These are phyloP conservation scores for Senna siamea DNA, from an alignment of 306 rosid genomes.

Conservation along the genomic window DNA sequence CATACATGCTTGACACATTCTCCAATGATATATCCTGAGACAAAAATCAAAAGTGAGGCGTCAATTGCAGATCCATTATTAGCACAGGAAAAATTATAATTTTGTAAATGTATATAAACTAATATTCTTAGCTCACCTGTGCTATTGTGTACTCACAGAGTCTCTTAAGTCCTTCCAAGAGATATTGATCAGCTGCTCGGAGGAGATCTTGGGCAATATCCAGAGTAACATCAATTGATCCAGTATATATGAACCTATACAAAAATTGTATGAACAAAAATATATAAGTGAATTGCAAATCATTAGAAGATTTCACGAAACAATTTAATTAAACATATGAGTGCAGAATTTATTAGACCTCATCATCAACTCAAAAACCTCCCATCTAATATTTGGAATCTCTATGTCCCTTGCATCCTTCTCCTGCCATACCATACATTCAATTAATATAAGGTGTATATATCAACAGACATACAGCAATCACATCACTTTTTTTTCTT, in stretches of 20 bases:
- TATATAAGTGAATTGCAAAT: constrained; percentile 31
- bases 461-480: constrained; percentile 16
- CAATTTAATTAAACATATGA: constrained; percentile 22
- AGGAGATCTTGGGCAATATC: constrained; percentile 98
- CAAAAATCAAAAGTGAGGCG: constrained; percentile 34
- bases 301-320: constrained; percentile 34
- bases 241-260: constrained; percentile 92
- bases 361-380: constrained; percentile 97
- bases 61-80: constrained; percentile 23
- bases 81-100: not conserved
- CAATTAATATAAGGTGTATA: not conserved
- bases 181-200: constrained; percentile 99
- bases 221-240: constrained; percentile 80
- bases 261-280: constrained; percentile 26
- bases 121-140: constrained; percentile 61
- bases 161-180: constrained; percentile 96
- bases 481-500: constrained; percentile 25
- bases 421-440: constrained; percentile 64
- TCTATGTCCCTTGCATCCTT: constrained; percentile 99
- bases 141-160: constrained; percentile 93
- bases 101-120: not conserved
- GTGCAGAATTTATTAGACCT: constrained; percentile 55
- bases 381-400: constrained; percentile 99
- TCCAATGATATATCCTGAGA: constrained; percentile 88
- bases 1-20: constrained; percentile 90